Evolutionary conservation across 306 rosid genomes (phyloP).

Genomic region (Prunus campanulata): DNA sequence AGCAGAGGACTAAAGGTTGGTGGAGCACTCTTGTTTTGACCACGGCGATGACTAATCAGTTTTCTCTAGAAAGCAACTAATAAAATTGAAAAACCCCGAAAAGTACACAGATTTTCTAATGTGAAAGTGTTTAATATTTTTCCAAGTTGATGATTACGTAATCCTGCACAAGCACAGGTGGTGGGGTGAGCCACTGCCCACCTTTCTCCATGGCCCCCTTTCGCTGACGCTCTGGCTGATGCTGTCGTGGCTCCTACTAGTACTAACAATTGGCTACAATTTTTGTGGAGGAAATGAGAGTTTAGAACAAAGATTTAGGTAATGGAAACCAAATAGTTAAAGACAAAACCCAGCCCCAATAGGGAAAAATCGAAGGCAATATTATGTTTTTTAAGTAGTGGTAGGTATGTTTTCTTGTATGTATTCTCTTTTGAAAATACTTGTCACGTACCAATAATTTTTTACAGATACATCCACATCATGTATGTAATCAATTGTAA

Average conservation of each 20-base stretch:
- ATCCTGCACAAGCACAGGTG: not conserved
- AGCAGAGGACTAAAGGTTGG: not conserved
- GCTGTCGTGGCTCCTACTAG: not conserved
- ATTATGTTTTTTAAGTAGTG: not conserved
- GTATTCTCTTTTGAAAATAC: not conserved
- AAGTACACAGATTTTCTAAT: not conserved
- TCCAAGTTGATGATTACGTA: not conserved
- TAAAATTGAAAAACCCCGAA: not conserved
- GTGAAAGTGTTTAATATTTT: not conserved
- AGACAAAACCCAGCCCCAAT: too few relatives aligned
- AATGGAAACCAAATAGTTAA: too few relatives aligned
- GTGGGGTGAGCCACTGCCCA: not conserved
- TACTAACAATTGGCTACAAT: not conserved
- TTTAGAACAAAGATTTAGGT: not conserved
- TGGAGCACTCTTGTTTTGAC: slow-evolving; percentile 20
- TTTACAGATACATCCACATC: not conserved
- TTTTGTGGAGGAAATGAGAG: not conserved
- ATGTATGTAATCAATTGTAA: not conserved
- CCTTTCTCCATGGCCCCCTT: not conserved
- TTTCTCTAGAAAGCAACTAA: not conserved
- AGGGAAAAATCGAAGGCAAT: not conserved
- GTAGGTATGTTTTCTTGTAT: not conserved
- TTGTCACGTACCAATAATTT: not conserved
- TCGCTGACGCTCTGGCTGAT: slow-evolving; percentile 1
- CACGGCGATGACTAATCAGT: not conserved